Conservation (phyloP, 2,329 filamentous ascomycete species). For the Samsoniella hepiali region DNA sequence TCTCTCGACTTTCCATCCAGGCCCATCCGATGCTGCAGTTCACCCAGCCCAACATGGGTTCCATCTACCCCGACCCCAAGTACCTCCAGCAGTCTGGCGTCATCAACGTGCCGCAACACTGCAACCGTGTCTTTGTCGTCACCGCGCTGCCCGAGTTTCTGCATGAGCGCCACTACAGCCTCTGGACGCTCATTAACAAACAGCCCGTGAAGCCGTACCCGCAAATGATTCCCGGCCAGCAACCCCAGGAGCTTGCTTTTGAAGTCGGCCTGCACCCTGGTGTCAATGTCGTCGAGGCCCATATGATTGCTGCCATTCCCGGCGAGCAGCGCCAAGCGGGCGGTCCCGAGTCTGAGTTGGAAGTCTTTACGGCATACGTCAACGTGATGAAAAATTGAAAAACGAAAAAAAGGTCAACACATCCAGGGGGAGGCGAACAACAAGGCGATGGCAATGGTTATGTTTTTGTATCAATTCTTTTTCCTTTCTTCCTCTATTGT, state of each 20-base stretch:
- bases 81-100: conserved; percentile 70
- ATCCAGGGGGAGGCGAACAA: background rate
- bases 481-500: background rate
- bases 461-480: background rate
- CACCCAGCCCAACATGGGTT: conserved; percentile 58
- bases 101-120: conserved; percentile 63
- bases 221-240: conserved; percentile 53
- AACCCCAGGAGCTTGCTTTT: conserved; percentile 64
- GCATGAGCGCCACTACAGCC: conserved; percentile 67
- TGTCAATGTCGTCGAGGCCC: conserved; percentile 74
- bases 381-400: conserved; percentile 57
- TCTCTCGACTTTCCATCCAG: conserved; percentile 62
- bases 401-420: background rate
- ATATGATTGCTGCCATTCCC: conserved; percentile 69
- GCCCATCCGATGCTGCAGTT: conserved; percentile 66
- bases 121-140: conserved; percentile 69
- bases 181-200: conserved; percentile 71
- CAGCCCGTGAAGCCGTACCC: conserved; percentile 51
- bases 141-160: conserved; percentile 62
- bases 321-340: conserved; percentile 54
- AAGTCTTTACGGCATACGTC: conserved; percentile 73
- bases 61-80: conserved; percentile 62
- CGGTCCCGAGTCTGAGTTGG: conserved; percentile 67
- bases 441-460: background rate
- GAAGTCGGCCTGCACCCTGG: conserved; percentile 70